phyloP scores from a whole-genome alignment of 768 basidiomycete genomes.

The Russula sp. region DNA sequence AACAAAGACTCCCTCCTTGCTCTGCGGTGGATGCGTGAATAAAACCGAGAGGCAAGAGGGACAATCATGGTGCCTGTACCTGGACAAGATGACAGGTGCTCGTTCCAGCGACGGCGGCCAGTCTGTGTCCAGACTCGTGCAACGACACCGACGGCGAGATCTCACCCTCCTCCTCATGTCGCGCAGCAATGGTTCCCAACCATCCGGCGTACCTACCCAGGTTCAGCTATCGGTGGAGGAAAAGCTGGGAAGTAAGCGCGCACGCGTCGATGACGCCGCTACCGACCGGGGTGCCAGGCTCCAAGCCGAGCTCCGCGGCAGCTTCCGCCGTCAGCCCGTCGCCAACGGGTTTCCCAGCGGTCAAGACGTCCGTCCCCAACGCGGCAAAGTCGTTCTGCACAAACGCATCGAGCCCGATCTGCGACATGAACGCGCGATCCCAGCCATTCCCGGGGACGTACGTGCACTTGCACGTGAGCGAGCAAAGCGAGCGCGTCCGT shows the following conservation, averaged over 20 bases:
- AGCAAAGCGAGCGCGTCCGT: constrained; percentile 79
- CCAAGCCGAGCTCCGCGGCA: constrained; percentile 78
- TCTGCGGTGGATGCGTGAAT: constrained; percentile 37
- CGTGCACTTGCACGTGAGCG: constrained; percentile 93
- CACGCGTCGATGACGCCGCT: constrained; percentile 95
- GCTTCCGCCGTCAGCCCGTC: constrained; percentile 69
- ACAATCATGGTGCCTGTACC: constrained; percentile 32
- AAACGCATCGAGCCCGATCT: constrained; percentile 73
- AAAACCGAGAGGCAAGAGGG: background rate
- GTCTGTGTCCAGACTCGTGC: constrained; percentile 68
- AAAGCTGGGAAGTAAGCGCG: constrained; percentile 24
- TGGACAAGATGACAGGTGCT: constrained; percentile 95
- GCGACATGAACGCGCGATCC: constrained; percentile 79
- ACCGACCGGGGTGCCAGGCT: constrained; percentile 85
- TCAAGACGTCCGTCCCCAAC: constrained; percentile 51
- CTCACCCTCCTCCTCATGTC: constrained; percentile 45
- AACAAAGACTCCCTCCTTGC: constrained; percentile 76
- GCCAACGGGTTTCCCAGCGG: constrained; percentile 83
- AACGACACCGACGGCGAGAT: constrained; percentile 52
- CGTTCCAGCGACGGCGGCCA: constrained; percentile 93
- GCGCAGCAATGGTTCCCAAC: constrained; percentile 90
- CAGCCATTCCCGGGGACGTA: constrained; percentile 85
- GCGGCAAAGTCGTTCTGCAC: constrained; percentile 70
- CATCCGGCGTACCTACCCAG: constrained; percentile 78
- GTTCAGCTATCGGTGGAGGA: background rate